A percentile compares a stretch with the other conserved stretches of the same genome.
phyloP scores from a whole-genome alignment of 495 filamentous ascomycete genomes.

The Tricharina praecox region DNA sequence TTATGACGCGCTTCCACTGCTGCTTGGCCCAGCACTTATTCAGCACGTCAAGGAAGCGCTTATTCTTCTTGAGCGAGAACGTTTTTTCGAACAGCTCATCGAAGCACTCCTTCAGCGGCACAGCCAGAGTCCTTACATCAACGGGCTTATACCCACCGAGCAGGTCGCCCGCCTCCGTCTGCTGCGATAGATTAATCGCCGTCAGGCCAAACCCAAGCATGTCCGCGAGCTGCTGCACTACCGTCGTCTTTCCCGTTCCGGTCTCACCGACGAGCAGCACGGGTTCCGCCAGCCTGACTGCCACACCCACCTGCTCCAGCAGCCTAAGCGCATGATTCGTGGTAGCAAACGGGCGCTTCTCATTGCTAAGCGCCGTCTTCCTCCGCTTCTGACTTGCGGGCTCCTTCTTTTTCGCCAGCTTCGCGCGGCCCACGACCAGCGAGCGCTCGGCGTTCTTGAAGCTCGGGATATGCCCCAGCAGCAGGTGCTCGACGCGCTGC shows the following conservation, averaged over 20 bases:
- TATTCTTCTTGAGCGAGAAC: slow-evolving; percentile 72
- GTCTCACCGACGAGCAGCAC: slow-evolving; percentile 92
- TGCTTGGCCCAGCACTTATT: slow-evolving; percentile 60
- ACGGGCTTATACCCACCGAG: slow-evolving; percentile 93
- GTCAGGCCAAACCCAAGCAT: slow-evolving; percentile 65
- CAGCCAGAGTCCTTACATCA: slow-evolving; percentile 67
- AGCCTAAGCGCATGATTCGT: slow-evolving; percentile 53
- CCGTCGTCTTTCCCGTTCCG: slow-evolving; percentile 91
- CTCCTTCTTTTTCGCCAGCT: slow-evolving; percentile 33
- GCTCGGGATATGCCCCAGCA: slow-evolving; percentile 48
- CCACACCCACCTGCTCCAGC: slow-evolving; percentile 70
- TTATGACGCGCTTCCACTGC: slow-evolving; percentile 69
- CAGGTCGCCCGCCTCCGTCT: slow-evolving; percentile 86
- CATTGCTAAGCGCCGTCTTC: slow-evolving; percentile 28
- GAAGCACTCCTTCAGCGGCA: slow-evolving; percentile 86
- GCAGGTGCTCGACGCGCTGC: slow-evolving; percentile 53
- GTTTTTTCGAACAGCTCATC: slow-evolving; percentile 72
- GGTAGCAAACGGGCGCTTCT: slow-evolving; percentile 46
- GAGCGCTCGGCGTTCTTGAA: slow-evolving; percentile 40
- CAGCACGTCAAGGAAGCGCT: slow-evolving; percentile 63
- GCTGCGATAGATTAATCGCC: slow-evolving; percentile 88
- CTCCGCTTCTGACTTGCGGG: slow-evolving; percentile 21
- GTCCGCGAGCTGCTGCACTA: slow-evolving; percentile 79
- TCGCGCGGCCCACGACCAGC: slow-evolving; percentile 52
- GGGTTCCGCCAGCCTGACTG: slow-evolving; percentile 69